phyloP scores from a whole-genome alignment of 176 grass and related monocot species.

The Ensete ventricosum region DNA sequence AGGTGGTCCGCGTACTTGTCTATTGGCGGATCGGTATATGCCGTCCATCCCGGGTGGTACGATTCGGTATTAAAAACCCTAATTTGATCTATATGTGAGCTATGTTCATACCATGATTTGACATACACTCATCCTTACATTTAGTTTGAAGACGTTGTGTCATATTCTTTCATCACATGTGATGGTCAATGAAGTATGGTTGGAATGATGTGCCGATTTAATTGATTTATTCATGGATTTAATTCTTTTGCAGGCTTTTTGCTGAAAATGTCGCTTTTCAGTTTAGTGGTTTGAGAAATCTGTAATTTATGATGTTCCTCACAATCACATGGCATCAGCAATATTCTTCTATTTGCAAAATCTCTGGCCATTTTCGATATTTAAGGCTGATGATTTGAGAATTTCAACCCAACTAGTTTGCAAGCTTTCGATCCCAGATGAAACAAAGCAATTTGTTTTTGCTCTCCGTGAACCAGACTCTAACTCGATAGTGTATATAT shows the following conservation, averaged over 20 bases:
- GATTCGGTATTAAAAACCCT: too few relatives aligned
- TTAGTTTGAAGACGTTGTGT: too few relatives aligned
- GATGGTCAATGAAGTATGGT: too few relatives aligned
- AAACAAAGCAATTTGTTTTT: slow-evolving; percentile 87
- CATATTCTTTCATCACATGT: too few relatives aligned
- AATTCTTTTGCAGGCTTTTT: neutral
- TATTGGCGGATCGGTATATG: too few relatives aligned
- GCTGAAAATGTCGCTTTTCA: neutral
- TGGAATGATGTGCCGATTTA: neutral
- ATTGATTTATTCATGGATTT: neutral
- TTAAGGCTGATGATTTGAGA: slow-evolving; percentile 62
- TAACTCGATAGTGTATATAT: slow-evolving; percentile 61
- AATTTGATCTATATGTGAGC: too few relatives aligned
- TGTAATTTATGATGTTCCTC: slow-evolving; percentile 18
- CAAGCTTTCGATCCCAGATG: slow-evolving; percentile 57
- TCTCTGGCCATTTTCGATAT: slow-evolving; percentile 60
- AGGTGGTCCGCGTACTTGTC: too few relatives aligned
- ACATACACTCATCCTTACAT: too few relatives aligned
- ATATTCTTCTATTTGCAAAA: slow-evolving; percentile 44
- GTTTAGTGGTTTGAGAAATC: neutral
- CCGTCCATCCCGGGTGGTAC: too few relatives aligned
- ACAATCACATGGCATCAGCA: slow-evolving; percentile 54
- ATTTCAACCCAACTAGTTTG: slow-evolving; percentile 50
- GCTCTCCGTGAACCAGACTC: slow-evolving; percentile 57
- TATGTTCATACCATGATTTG: too few relatives aligned